Base-by-base conservation (phyloP, 768 basidiomycete genomes). In the Leccinum imitatum region DNA sequence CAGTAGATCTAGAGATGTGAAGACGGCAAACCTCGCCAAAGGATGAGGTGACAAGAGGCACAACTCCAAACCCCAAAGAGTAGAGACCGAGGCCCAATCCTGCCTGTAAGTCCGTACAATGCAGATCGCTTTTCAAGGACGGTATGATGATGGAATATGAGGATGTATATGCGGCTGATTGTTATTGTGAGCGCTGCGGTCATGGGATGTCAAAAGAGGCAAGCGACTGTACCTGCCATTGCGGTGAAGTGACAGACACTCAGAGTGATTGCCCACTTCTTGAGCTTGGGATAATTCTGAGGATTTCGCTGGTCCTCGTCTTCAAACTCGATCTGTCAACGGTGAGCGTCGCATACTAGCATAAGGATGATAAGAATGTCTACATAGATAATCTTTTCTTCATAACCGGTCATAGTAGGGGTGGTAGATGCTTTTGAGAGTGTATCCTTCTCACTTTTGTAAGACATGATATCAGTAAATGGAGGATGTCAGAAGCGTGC, bases 11-110 rank as follows among this genome's bases (percentile, higher is more conserved):
- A 33, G 6, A 3, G 14, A 51, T 35, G 17, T 13, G 6, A 37
- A 7, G 27, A 39, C 0, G 14, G 6, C 68, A 10, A 27, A 72
- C 69, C 69, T 90, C 88, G 68, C 86, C 87, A 68, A 89, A 83
- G 0, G 87, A 82, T 4, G 87, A 84, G 1, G 84, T 81, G 19
- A 89, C 70, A 0, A 89, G 79, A 0, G 88, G 87, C 9, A 84
- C 68, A 6, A 87, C 27, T 1, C 80, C 87, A 59, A 86, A 89
- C 0, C 86, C 87, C 6, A 89, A 63, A 0, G 81, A 75, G 65
- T 80, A 89, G 21, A 85, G 72, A 50, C 78, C 77, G 23, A 84
- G 73, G 5, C 82, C 84, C 11, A 82, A 64, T 1, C 77, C 78
- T 1, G 77, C 81, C 58, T 82, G 73, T 17, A 81, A 72, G 10